Conservation (phyloP, 345 rosid species). For the Stellera chamaejasme region DNA sequence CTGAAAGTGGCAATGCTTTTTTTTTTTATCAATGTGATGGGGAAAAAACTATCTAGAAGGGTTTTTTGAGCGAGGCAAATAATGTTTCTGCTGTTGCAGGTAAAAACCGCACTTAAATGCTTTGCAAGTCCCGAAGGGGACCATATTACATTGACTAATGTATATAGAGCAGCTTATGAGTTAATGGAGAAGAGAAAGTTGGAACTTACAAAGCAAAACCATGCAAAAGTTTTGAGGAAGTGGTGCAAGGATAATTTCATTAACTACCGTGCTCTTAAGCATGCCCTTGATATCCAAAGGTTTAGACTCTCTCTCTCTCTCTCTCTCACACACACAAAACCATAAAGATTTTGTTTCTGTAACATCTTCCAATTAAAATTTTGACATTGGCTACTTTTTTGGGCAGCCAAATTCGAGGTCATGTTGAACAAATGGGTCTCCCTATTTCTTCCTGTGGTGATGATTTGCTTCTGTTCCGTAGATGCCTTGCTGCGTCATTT, state of each 20-base stretch:
- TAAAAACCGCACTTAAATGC: slow-evolving; percentile 62
- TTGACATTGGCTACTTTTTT: slow-evolving; percentile 4
- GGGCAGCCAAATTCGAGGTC: slow-evolving; percentile 72
- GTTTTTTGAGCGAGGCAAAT: no score
- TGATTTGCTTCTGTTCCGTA: slow-evolving; percentile 67
- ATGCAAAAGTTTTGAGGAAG: slow-evolving; percentile 55
- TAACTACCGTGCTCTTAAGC: slow-evolving; percentile 63
- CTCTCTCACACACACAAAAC: not conserved
- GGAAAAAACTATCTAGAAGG: no score
- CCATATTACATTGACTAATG: slow-evolving; percentile 76
- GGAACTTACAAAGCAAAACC: slow-evolving; percentile 28
- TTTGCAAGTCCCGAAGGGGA: slow-evolving; percentile 90
- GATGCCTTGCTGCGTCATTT: slow-evolving; percentile 90
- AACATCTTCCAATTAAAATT: not conserved
- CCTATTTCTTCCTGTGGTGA: slow-evolving; percentile 66
- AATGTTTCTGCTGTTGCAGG: slow-evolving; percentile 32
- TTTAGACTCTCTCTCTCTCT: slow-evolving; percentile 5
- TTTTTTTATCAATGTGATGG: no score
- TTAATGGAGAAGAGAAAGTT: slow-evolving; percentile 48
- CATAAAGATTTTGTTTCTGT: not conserved
- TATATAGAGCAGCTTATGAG: slow-evolving; percentile 65
- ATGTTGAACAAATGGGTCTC: slow-evolving; percentile 75
- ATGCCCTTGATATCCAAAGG: slow-evolving; percentile 86
- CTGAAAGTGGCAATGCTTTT: no score
- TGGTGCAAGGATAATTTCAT: slow-evolving; percentile 90